Conservation (phyloP, 2,329 filamentous ascomycete genomes). For the Beauveria sp. region DNA sequence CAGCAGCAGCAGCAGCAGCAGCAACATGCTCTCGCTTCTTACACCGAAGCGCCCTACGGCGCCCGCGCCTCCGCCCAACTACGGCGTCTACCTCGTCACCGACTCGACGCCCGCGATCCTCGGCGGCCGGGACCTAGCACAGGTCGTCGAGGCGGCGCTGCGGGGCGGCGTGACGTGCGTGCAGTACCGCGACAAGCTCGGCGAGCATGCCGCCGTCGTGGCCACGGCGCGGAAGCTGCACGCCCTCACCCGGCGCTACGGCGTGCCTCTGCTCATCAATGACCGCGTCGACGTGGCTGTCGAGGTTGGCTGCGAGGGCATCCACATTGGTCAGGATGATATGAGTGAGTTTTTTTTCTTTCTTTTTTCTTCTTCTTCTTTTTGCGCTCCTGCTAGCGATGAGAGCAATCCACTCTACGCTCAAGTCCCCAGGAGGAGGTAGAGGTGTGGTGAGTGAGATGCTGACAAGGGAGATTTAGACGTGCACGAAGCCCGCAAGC, state of each 20-base stretch:
- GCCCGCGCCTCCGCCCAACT: constrained; percentile 48
- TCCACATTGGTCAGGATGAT: constrained; percentile 93
- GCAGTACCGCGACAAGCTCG: constrained; percentile 84
- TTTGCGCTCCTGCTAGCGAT: too few relatives aligned
- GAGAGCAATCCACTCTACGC: too few relatives aligned
- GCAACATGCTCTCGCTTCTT: not conserved
- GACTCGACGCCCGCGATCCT: constrained; percentile 86
- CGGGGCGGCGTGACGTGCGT: constrained; percentile 77
- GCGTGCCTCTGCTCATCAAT: constrained; percentile 82
- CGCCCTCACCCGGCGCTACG: constrained; percentile 55
- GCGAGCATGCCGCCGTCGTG: constrained; percentile 65
- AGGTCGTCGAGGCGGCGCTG: constrained; percentile 69
- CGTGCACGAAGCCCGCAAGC: constrained; percentile 48
- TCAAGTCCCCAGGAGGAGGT: too few relatives aligned
- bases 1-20: not conserved
- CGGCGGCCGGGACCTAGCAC: constrained; percentile 58
- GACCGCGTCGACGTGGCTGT: constrained; percentile 86
- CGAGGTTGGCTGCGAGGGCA: constrained; percentile 80
- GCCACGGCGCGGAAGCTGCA: constrained; percentile 66
- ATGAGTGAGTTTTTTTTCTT: constrained; percentile 44
- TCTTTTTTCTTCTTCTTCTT: not conserved
- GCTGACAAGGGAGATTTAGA: constrained; percentile 13
- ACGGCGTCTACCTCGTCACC: constrained; percentile 84
- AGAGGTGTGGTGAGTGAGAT: not conserved
- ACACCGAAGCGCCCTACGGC: constrained; percentile 17